Evolutionary conservation across 2,329 filamentous ascomycete genomes (phyloP).

Genomic region (Diaporthe aspalathi): DNA sequence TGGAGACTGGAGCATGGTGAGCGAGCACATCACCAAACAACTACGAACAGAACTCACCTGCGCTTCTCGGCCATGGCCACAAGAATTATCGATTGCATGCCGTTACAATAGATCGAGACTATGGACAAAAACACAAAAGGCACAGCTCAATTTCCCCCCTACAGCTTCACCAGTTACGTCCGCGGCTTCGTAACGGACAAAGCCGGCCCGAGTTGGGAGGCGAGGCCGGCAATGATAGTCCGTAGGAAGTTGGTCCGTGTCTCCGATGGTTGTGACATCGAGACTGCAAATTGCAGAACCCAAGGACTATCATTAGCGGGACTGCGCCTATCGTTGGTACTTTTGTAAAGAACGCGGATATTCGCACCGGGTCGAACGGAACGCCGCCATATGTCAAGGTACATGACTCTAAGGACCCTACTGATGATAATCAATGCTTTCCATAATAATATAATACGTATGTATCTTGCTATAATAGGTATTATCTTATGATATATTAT

Average conservation of each 20-base stretch:
- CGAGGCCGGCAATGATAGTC: neutral
- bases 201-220: neutral
- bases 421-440: too few species aligned
- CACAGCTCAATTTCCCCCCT: neutral
- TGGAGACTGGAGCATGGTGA: neutral
- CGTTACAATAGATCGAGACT: neutral
- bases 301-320: neutral
- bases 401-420: too few species aligned
- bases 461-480: too few species aligned
- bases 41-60: neutral
- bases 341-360: too few species aligned
- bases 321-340: neutral
- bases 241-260: neutral
- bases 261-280: neutral
- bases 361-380: too few species aligned
- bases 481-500: too few species aligned
- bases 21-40: neutral
- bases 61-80: too few species aligned
- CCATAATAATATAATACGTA: too few species aligned
- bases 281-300: slow-evolving; percentile 7
- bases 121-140: neutral
- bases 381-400: too few species aligned
- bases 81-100: too few species aligned
- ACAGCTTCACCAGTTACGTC: neutral
- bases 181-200: neutral